Evolutionary conservation across 2,329 filamentous ascomycete genomes (phyloP), one percentile per base, ranked within the genome.

Genomic region (Albophoma yamanashiensis): DNA sequence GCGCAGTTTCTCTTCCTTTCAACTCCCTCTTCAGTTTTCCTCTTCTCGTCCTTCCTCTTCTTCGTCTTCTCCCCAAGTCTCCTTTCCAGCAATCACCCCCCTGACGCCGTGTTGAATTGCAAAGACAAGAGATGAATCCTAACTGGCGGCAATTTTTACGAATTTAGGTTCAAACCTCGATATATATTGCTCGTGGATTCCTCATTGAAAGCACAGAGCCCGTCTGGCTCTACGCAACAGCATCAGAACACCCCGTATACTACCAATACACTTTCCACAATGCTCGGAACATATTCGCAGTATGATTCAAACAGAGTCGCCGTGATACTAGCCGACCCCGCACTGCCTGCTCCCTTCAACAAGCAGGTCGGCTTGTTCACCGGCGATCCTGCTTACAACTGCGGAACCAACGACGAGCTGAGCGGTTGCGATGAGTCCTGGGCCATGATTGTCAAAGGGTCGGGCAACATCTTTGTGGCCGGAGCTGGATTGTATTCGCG

Each of bases 241-340:
- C 75, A 0, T 78, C 77, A 0, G 81, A 83, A 67, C 81, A 83
- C 71, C 71, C 70, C 6, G 73, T 78, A 8, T 69, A 81, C 47
- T 81, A 79, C 64, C 78, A 83, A 66, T 83, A 83, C 70, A 74
- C 81, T 59, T 70, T 82, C 66, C 66, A 71, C 58, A 71, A 73
- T 14, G 78, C 80, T 0, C 69, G 73, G 60, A 77, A 80, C 67
- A 68, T 82, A 64, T 81, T 77, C 66, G 82, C 86, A 75, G 81
- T 20, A 73, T 85, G 57, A 83, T 89, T 61, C 87, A 90, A 68
- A 84, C 83, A 0, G 88, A 91, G 70, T 88, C 85, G 2, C 84
- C 87, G 14, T 86, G 82, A 74, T 86, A 80, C 74, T 69, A 72
- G 58, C 65, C 67, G 78, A 87, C 56, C 3, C 64, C 64, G 2